Percentiles rank a stretch among this genome's conserved stretches.
Evolutionary conservation across 2,329 filamentous ascomycete species (phyloP).

Genomic region (Pseudogymnoascus sp.): DNA sequence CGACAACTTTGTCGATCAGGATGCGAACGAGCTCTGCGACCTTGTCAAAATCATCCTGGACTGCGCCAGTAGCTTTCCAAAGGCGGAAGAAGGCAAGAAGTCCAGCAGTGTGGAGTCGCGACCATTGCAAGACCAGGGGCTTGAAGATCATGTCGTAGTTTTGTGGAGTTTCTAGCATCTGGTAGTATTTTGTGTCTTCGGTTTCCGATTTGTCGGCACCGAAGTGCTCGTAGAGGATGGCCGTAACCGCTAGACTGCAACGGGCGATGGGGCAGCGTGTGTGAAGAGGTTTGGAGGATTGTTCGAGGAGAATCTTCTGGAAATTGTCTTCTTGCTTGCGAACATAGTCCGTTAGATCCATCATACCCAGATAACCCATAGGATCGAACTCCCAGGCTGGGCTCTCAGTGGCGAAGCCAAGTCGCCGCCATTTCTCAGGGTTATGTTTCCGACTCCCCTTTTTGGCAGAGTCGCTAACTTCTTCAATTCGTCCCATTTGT

Average conservation of each 20-base stretch:
- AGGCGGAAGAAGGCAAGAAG: slow-evolving; percentile 82
- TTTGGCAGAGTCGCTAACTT: slow-evolving; percentile 34
- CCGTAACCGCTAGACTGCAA: slow-evolving; percentile 77
- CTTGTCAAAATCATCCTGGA: slow-evolving; percentile 83
- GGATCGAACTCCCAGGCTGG: slow-evolving; percentile 78
- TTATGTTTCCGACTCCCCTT: slow-evolving; percentile 66
- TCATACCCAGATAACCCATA: slow-evolving; percentile 87
- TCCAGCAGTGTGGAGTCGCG: slow-evolving; percentile 74
- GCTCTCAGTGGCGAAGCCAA: slow-evolving; percentile 87
- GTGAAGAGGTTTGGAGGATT: slow-evolving; percentile 61
- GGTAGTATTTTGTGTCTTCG: slow-evolving; percentile 69
- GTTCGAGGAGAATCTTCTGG: slow-evolving; percentile 85
- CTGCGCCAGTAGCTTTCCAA: slow-evolving; percentile 85
- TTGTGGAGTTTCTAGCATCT: slow-evolving; percentile 63
- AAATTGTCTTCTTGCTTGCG: slow-evolving; percentile 86
- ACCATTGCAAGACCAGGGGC: slow-evolving; percentile 87
- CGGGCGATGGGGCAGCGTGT: slow-evolving; percentile 81
- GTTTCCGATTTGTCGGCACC: slow-evolving; percentile 79
- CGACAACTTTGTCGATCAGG: slow-evolving; percentile 80
- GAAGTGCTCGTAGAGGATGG: slow-evolving; percentile 90
- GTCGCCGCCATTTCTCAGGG: slow-evolving; percentile 82
- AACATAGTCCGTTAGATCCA: slow-evolving; percentile 93
- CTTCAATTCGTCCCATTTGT: slow-evolving; percentile 25
- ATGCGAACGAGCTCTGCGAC: slow-evolving; percentile 87
- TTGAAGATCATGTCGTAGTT: slow-evolving; percentile 82